Conservation (phyloP, 495 filamentous ascomycete genomes). For the Cetradonia linearis region DNA sequence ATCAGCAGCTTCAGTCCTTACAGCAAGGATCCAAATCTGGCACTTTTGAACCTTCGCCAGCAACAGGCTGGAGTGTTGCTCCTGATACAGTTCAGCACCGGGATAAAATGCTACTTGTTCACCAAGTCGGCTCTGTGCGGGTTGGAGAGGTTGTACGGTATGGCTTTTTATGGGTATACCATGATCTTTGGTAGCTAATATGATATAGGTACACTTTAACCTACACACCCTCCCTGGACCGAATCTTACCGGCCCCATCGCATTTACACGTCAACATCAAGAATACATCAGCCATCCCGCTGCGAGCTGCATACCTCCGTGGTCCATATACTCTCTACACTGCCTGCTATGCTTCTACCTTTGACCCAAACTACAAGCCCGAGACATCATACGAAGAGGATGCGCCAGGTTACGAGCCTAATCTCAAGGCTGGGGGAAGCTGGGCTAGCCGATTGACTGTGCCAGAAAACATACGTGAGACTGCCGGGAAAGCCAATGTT, state of each 20-base stretch:
- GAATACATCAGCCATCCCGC: slow-evolving; percentile 80
- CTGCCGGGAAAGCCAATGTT: slow-evolving; percentile 31
- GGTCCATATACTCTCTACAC: slow-evolving; percentile 87
- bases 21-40: slow-evolving; percentile 28
- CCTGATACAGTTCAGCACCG: slow-evolving; percentile 21
- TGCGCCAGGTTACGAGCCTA: slow-evolving; percentile 82
- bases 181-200: neutral
- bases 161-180: slow-evolving; percentile 7
- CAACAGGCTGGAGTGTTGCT: slow-evolving; percentile 35
- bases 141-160: slow-evolving; percentile 82
- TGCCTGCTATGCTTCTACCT: slow-evolving; percentile 68
- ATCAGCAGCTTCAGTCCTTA: slow-evolving; percentile 37
- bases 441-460: slow-evolving; percentile 72
- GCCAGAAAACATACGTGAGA: slow-evolving; percentile 56
- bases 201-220: slow-evolving; percentile 71
- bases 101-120: slow-evolving; percentile 69
- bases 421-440: slow-evolving; percentile 83
- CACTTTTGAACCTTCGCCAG: slow-evolving; percentile 26
- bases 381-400: slow-evolving; percentile 51
- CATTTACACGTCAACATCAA: slow-evolving; percentile 74
- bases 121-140: slow-evolving; percentile 80
- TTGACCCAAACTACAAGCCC: slow-evolving; percentile 66
- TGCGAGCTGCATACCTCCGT: slow-evolving; percentile 91
- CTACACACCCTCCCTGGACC: slow-evolving; percentile 81
- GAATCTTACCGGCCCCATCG: slow-evolving; percentile 71